These are phyloP conservation scores for Neurospora intermedia DNA, from an alignment of 495 filamentous ascomycete genomes.

Conservation along the genomic window DNA sequence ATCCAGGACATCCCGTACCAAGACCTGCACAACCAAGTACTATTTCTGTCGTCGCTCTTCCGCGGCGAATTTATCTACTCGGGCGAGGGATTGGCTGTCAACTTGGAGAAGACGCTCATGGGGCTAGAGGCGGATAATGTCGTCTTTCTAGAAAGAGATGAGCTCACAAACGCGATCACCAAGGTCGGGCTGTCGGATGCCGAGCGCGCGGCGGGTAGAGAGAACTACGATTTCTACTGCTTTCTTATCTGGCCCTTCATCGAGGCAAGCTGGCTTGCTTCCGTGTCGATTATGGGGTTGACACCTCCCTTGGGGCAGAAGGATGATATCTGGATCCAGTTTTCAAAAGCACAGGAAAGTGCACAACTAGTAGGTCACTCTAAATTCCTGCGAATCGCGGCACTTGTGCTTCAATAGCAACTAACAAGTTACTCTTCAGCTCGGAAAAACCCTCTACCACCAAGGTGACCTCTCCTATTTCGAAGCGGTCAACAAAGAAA, in stretches of 20 bases:
- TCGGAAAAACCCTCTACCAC: slow-evolving; percentile 95
- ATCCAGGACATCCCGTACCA: slow-evolving; percentile 68
- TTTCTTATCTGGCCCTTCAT: slow-evolving; percentile 98
- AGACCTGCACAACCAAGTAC: slow-evolving; percentile 62
- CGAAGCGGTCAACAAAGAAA: slow-evolving; percentile 96
- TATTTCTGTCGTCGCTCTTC: slow-evolving; percentile 87
- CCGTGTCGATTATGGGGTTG: slow-evolving; percentile 74
- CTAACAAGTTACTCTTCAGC: slow-evolving; percentile 35
- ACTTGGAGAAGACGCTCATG: slow-evolving; percentile 66
- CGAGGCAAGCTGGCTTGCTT: slow-evolving; percentile 83
- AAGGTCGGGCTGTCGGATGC: slow-evolving; percentile 62
- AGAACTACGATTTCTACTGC: slow-evolving; percentile 97
- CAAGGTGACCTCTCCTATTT: slow-evolving; percentile 96
- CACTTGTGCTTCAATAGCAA: background rate
- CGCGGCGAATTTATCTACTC: slow-evolving; percentile 95
- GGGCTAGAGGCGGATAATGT: slow-evolving; percentile 72
- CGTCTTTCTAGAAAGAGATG: slow-evolving; percentile 55
- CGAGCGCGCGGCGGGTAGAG: slow-evolving; percentile 67
- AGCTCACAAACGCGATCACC: slow-evolving; percentile 38
- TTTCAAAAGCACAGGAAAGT: slow-evolving; percentile 65
- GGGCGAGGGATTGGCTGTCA: slow-evolving; percentile 66
- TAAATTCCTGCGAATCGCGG: too few species aligned
- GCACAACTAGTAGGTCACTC: slow-evolving; percentile 62
- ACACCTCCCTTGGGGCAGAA: slow-evolving; percentile 55
- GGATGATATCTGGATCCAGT: slow-evolving; percentile 64